Base-by-base conservation (phyloP, 140 eudicot species). In the Bidens hawaiensis region DNA sequence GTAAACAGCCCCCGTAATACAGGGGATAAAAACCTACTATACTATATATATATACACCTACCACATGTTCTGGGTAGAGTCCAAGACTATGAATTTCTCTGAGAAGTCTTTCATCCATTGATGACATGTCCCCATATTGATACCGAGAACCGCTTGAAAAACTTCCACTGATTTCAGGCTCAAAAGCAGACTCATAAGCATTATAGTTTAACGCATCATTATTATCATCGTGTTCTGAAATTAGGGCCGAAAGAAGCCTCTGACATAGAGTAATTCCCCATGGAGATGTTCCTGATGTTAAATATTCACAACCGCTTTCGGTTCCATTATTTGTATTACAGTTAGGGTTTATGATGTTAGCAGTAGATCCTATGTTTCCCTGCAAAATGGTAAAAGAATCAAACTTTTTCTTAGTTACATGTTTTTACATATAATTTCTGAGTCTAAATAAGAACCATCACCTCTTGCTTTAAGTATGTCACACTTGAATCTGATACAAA, bases 31-130 rank as follows among this genome's bases (percentile, higher is more conserved):
- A n/a, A n/a, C n/a, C n/a, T n/a, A n/a, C n/a, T n/a, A n/a, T n/a
- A n/a, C n/a, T n/a, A n/a, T n/a, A n/a, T 2, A 60, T 21, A 68
- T 46, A 34, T 33, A 52, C 45, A 61, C 79, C 40, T 72, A 88
- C 96, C 96, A 78, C 88, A 30, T 78, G 72, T 51, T 89, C 88
- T 4, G 91, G 88, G 36, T 64, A 89, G 40, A 89, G 70, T 51
- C 97, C 97, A 51, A 89, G 70, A 78, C 84, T 80, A 27, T 76
- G 94, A 73, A 85, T 72, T 76, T 89, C 97, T 40, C 78, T 27
- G 18, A 85, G 84, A 63, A 86, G 86, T 80, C 88, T 80, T 74
- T 85, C 95, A 64, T 80, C 71, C 21, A 82, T 7, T 14, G 95
- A 70, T 14, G 95, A 70, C 88, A 82, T 72, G 50, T 69, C 71